Percentiles rank a stretch among this genome's conserved stretches.
Conservation (phyloP, 1,284 basidiomycete species). For the Singerocomus rubriflavus region DNA sequence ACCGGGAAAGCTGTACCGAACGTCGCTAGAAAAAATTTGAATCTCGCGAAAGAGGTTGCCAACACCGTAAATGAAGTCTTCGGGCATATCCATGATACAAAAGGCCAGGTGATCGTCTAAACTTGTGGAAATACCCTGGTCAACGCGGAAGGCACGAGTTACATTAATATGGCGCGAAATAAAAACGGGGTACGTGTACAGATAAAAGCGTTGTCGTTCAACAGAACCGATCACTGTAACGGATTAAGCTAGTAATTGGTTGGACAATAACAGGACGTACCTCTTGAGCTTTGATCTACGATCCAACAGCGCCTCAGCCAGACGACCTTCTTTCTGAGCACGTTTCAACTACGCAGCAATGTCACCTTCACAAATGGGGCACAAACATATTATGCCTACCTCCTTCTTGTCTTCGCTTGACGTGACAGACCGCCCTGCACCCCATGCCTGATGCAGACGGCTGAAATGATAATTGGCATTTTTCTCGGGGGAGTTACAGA, state of each 20-base stretch:
- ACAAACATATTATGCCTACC: conserved; percentile 38
- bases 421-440: conserved; percentile 72
- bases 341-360: conserved; percentile 62
- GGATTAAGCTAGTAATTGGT: conserved; percentile 7
- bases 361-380: conserved; percentile 7
- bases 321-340: conserved; percentile 81
- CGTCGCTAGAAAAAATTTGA: not conserved
- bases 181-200: conserved; percentile 10
- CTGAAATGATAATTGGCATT: conserved; percentile 39
- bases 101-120: not conserved
- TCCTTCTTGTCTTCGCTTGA: conserved; percentile 71
- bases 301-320: conserved; percentile 88
- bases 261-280: conserved; percentile 40
- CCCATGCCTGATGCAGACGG: conserved; percentile 83
- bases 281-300: conserved; percentile 90
- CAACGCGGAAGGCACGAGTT: conserved; percentile 6
- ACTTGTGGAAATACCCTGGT: conserved; percentile 1
- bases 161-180: conserved; percentile 17
- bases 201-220: conserved; percentile 31
- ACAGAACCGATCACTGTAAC: conserved; percentile 61
- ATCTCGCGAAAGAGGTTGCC: not conserved
- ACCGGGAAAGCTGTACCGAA: not conserved
- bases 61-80: not conserved
- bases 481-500: conserved; percentile 5
- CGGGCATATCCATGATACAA: conserved; percentile 10